Percentiles rank a stretch among this genome's conserved stretches.
Conservation (phyloP, 495 filamentous ascomycete species). For the Lasiosphaeria miniovina region DNA sequence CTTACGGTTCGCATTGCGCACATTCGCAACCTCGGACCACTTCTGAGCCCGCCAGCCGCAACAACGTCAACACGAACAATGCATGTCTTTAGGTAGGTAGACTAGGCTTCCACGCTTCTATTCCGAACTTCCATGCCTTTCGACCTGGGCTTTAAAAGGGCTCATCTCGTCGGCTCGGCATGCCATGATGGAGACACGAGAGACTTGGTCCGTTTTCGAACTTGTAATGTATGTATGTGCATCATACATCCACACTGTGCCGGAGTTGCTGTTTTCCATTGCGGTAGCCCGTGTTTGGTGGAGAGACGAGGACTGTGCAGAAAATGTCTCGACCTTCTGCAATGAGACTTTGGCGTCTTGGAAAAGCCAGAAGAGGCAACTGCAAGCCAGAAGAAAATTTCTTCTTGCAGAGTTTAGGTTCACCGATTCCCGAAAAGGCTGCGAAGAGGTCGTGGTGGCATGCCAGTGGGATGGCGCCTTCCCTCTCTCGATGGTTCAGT, state of each 20-base stretch:
- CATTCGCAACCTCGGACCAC: not conserved
- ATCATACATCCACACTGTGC: no score
- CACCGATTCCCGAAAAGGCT: not conserved
- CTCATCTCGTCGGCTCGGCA: no score
- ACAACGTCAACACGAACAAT: no score
- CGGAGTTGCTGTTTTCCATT: no score
- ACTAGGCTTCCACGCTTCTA: no score
- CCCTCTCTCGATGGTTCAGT: not conserved
- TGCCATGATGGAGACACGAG: no score
- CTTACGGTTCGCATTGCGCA: not conserved
- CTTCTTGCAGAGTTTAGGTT: not conserved
- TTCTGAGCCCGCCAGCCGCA: not conserved
- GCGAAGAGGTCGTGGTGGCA: no score
- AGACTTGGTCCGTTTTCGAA: no score
- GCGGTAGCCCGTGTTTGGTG: not conserved
- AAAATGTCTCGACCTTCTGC: not conserved
- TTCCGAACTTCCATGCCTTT: no score
- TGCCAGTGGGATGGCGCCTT: not conserved
- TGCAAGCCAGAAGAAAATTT: not conserved
- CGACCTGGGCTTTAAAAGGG: no score
- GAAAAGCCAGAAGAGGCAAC: not conserved
- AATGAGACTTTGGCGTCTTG: not conserved
- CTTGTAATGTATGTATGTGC: no score
- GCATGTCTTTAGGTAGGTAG: no score
- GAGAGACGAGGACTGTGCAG: not conserved